Evolutionary conservation across 2,329 filamentous ascomycete genomes (phyloP).

Genomic region (Colletotrichum paranaense): DNA sequence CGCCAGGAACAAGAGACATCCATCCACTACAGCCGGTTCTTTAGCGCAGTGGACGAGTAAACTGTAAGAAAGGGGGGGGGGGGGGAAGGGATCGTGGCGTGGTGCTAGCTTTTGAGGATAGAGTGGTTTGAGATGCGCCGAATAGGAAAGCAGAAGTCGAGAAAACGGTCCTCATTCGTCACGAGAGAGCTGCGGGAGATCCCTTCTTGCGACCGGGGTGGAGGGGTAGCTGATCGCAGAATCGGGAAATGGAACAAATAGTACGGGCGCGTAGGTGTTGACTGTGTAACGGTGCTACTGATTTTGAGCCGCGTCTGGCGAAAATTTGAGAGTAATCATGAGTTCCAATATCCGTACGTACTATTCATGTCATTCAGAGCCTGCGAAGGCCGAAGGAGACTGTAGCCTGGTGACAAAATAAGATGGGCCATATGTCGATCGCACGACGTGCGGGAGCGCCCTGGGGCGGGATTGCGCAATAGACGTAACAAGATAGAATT

Average conservation of each 20-base stretch:
- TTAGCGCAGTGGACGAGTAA: background rate
- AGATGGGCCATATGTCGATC: background rate
- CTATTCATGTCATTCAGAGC: background rate
- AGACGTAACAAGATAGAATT: background rate
- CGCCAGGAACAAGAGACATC: conserved; percentile 33
- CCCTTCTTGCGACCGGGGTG: conserved; percentile 35
- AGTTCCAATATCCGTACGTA: too few species aligned
- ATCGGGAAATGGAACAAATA: conserved; percentile 1
- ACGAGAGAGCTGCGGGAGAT: conserved; percentile 16
- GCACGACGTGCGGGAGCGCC: background rate
- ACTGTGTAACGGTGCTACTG: background rate
- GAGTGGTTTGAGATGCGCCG: conserved; percentile 19
- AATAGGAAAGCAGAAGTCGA: conserved; percentile 38
- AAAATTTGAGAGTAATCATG: background rate
- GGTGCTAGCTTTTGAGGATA: conserved; percentile 2
- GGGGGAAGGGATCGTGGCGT: background rate
- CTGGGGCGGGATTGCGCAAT: background rate
- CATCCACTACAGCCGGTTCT: conserved; percentile 1
- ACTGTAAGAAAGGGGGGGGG: background rate
- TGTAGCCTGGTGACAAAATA: background rate
- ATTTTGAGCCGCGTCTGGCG: background rate
- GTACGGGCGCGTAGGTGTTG: background rate
- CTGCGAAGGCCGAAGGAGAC: background rate
- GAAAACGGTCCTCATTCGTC: conserved; percentile 38
- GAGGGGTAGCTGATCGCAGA: conserved; percentile 37